phyloP scores from a whole-genome alignment of 2,329 filamentous ascomycete species.

The Parascedosporium putredinis region DNA sequence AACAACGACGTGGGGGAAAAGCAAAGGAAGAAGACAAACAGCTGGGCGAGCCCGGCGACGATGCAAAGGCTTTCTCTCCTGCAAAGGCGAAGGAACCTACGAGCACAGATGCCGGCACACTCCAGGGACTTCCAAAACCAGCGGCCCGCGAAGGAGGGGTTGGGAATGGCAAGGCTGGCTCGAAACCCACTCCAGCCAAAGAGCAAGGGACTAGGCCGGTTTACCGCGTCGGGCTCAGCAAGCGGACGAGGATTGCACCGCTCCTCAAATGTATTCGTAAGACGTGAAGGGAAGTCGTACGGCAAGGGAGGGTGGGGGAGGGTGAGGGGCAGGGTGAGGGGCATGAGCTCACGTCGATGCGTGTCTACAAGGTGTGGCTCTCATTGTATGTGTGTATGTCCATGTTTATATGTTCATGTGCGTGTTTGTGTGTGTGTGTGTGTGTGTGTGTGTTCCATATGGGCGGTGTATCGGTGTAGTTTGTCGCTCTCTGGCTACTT shows the following conservation, averaged over 20 bases:
- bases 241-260: conserved; percentile 37
- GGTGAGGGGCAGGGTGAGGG: too few species aligned
- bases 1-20: conserved; percentile 10
- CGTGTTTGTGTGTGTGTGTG: too few species aligned
- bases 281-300: background rate
- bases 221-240: conserved; percentile 42
- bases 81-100: background rate
- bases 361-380: too few species aligned
- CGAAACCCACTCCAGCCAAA: conserved; percentile 7
- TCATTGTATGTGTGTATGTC: too few species aligned
- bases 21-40: background rate
- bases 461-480: too few species aligned
- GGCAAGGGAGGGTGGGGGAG: background rate
- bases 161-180: conserved; percentile 1
- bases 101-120: conserved; percentile 9
- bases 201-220: conserved; percentile 25
- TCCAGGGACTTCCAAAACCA: conserved; percentile 10
- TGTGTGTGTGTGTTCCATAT: too few species aligned
- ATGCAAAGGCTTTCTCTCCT: background rate
- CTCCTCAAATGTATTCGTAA: conserved; percentile 30
- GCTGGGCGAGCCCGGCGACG: background rate
- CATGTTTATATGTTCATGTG: too few species aligned
- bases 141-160: conserved; percentile 10
- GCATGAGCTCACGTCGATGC: too few species aligned
- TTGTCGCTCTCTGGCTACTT: too few species aligned